Conservation (phyloP, 306 rosid species). For the Inga oerstediana region DNA sequence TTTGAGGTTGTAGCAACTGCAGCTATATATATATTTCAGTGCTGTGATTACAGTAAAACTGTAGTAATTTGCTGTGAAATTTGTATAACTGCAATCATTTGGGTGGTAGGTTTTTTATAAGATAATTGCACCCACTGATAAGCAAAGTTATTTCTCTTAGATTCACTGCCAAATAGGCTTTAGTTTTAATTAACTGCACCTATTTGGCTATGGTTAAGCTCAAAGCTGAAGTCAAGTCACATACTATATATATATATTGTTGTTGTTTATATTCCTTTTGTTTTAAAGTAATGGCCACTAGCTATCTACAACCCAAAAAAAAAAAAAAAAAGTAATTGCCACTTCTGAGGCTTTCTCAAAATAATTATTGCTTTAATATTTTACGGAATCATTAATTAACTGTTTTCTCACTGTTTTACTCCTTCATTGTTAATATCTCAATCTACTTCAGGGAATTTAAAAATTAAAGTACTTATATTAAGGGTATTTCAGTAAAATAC, state of each 20-base stretch:
- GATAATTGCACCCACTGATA: no score
- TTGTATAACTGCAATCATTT: not conserved
- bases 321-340: not conserved
- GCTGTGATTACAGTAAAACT: not conserved
- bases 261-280: not conserved
- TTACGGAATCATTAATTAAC: not conserved
- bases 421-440: not conserved
- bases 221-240: not conserved
- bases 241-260: not conserved
- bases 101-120: not conserved
- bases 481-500: not conserved
- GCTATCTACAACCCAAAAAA: not conserved
- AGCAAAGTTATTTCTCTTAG: not conserved
- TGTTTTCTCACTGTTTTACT: not conserved
- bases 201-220: not conserved
- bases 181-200: not conserved
- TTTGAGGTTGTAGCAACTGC: not conserved
- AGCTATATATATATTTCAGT: not conserved
- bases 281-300: not conserved
- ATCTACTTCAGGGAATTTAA: not conserved
- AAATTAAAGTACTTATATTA: not conserved
- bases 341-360: not conserved
- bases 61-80: not conserved
- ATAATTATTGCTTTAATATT: not conserved
- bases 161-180: not conserved